These are phyloP conservation scores for Zasmidium angulare DNA, from an alignment of 2,329 filamentous ascomycete genomes.

Conservation along the genomic window DNA sequence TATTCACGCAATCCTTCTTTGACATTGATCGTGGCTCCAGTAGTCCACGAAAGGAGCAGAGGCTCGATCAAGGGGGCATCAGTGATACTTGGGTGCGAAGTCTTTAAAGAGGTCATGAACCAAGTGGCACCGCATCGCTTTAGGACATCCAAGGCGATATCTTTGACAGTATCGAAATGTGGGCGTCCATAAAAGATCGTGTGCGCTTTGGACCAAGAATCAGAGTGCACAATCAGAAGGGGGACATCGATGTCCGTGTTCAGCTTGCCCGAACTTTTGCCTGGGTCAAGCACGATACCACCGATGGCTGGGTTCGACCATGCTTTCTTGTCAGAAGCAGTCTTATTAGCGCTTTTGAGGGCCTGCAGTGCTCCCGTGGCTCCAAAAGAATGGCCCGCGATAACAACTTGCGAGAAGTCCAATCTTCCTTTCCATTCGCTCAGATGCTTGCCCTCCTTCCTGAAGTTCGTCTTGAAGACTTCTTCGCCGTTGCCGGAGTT, in stretches of 20 bases:
- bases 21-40: conserved; percentile 57
- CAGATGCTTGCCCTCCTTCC: conserved; percentile 48
- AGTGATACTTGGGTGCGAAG: conserved; percentile 60
- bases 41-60: conserved; percentile 58
- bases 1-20: conserved; percentile 59
- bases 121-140: conserved; percentile 40
- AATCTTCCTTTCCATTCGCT: conserved; percentile 53
- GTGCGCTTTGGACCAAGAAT: conserved; percentile 59
- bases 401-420: conserved; percentile 53
- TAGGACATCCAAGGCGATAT: conserved; percentile 45
- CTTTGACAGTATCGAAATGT: conserved; percentile 62
- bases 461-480: conserved; percentile 44
- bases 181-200: conserved; percentile 61
- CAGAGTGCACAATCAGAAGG: conserved; percentile 60
- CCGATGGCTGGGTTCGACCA: conserved; percentile 48
- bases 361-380: conserved; percentile 62
- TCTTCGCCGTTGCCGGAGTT: conserved; percentile 35
- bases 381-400: conserved; percentile 65
- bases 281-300: conserved; percentile 63
- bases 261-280: conserved; percentile 60
- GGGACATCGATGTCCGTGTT: conserved; percentile 59
- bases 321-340: conserved; percentile 20
- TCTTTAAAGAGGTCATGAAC: conserved; percentile 42
- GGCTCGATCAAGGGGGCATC: conserved; percentile 65
- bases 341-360: conserved; percentile 48